These are phyloP conservation scores for Colletotrichum eremochloae DNA, from an alignment of 2,329 filamentous ascomycete genomes.

Conservation along the genomic window DNA sequence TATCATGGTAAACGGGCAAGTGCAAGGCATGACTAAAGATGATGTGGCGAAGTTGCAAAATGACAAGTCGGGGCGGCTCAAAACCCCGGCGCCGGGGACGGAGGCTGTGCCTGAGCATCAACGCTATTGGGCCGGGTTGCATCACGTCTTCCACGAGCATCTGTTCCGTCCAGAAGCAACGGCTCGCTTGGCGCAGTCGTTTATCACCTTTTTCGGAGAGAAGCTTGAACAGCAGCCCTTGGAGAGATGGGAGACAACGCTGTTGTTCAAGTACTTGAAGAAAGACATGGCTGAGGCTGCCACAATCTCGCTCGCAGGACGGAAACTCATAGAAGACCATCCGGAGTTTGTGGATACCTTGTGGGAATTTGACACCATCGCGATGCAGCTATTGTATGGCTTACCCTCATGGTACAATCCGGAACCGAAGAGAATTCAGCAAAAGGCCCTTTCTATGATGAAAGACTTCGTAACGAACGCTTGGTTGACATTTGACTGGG, in stretches of 20 bases:
- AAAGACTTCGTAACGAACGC: slow-evolving; percentile 33
- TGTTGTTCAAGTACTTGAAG: slow-evolving; percentile 43
- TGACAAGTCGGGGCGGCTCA: slow-evolving; percentile 42
- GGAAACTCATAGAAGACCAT: slow-evolving; percentile 44
- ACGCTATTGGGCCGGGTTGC: slow-evolving; percentile 45
- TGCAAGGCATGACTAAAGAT: slow-evolving; percentile 28
- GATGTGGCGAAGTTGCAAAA: slow-evolving; percentile 34
- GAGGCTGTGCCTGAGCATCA: slow-evolving; percentile 39
- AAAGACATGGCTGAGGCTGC: slow-evolving; percentile 44
- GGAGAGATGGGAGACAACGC: slow-evolving; percentile 41
- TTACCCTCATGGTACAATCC: slow-evolving; percentile 44
- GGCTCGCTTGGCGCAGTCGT: slow-evolving; percentile 33
- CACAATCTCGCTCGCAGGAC: slow-evolving; percentile 44
- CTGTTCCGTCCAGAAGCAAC: slow-evolving; percentile 7
- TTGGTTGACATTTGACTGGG: slow-evolving; percentile 43
- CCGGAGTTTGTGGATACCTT: slow-evolving; percentile 46
- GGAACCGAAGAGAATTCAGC: slow-evolving; percentile 34
- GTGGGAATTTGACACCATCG: slow-evolving; percentile 45
- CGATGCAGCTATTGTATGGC: slow-evolving; percentile 43
- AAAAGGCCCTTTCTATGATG: slow-evolving; percentile 30
- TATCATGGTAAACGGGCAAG: slow-evolving; percentile 16
- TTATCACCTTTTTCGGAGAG: slow-evolving; percentile 34
- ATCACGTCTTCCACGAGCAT: slow-evolving; percentile 43
- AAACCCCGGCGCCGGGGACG: slow-evolving; percentile 37
- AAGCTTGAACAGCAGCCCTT: slow-evolving; percentile 34